phyloP scores from a whole-genome alignment of 768 basidiomycete species.

The Leccinum disarticulatum region DNA sequence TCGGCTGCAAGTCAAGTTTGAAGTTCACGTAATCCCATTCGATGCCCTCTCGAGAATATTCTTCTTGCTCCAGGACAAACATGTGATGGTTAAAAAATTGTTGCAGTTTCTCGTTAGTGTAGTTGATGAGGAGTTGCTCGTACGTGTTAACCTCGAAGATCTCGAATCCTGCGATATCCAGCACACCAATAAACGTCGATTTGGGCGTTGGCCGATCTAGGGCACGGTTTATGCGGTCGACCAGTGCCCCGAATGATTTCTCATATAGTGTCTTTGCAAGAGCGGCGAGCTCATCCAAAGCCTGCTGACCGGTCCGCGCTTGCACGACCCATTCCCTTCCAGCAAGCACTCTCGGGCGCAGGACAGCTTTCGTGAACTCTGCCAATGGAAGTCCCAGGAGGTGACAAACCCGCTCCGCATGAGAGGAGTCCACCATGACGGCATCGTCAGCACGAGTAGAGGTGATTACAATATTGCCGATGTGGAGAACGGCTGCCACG shows the following conservation, averaged over 20 bases:
- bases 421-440: slow-evolving; percentile 73
- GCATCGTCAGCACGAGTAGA: slow-evolving; percentile 80
- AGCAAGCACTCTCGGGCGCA: slow-evolving; percentile 88
- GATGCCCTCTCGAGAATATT: slow-evolving; percentile 94
- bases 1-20: slow-evolving; percentile 94
- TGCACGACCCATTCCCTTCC: slow-evolving; percentile 98
- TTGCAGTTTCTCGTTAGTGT: slow-evolving; percentile 97
- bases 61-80: slow-evolving; percentile 99
- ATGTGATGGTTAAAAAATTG: slow-evolving; percentile 99
- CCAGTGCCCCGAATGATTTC: slow-evolving; percentile 91
- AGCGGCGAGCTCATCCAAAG: slow-evolving; percentile 86
- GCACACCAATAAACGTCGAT: slow-evolving; percentile 93
- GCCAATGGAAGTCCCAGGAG: slow-evolving; percentile 83
- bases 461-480: slow-evolving; percentile 88
- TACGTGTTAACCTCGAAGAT: slow-evolving; percentile 94
- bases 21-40: slow-evolving; percentile 99
- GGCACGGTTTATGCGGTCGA: slow-evolving; percentile 93
- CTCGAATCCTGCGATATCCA: slow-evolving; percentile 99
- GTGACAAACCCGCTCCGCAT: slow-evolving; percentile 88
- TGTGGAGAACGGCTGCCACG: slow-evolving; percentile 90
- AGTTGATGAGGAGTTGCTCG: slow-evolving; percentile 98
- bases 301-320: slow-evolving; percentile 87
- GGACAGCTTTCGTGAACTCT: slow-evolving; percentile 86
- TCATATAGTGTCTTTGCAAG: slow-evolving; percentile 96
- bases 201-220: slow-evolving; percentile 91